Evolutionary conservation across 108 stramenopile species (phyloP).

Genomic region (Pelagomonas calceolata): DNA sequence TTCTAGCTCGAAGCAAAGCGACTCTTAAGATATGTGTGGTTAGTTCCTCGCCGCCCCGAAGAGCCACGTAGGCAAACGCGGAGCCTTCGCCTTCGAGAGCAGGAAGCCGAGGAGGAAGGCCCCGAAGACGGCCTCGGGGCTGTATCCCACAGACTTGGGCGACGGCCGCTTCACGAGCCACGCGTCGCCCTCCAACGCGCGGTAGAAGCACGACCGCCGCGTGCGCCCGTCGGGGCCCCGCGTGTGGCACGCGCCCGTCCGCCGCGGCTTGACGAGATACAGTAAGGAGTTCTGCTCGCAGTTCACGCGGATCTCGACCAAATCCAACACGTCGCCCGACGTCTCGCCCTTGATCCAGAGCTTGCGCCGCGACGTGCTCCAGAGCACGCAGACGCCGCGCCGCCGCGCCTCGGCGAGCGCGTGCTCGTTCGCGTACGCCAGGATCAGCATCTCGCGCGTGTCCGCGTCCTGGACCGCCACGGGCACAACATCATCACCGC

Average conservation of each 20-base stretch:
- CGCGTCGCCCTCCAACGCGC: background rate
- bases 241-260: background rate
- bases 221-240: background rate
- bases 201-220: background rate
- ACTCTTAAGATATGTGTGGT: too few species aligned
- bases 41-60: too few species aligned
- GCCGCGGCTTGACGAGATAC: background rate
- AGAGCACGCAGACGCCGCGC: background rate
- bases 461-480: background rate
- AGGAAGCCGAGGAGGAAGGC: too few species aligned
- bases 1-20: too few species aligned
- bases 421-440: background rate
- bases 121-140: too few species aligned
- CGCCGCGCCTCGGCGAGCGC: background rate
- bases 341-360: background rate
- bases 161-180: too few species aligned
- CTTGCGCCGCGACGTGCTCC: background rate
- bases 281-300: background rate
- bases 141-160: too few species aligned
- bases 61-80: too few species aligned
- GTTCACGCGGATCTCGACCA: background rate
- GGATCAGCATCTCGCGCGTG: background rate
- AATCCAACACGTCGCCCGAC: background rate
- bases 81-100: too few species aligned
- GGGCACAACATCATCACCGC: background rate